A percentile compares a stretch with the other conserved stretches of the same genome.
Evolutionary conservation across 176 grass and related monocot genomes (phyloP).

Genomic region (Bolboschoenus planiculmis): DNA sequence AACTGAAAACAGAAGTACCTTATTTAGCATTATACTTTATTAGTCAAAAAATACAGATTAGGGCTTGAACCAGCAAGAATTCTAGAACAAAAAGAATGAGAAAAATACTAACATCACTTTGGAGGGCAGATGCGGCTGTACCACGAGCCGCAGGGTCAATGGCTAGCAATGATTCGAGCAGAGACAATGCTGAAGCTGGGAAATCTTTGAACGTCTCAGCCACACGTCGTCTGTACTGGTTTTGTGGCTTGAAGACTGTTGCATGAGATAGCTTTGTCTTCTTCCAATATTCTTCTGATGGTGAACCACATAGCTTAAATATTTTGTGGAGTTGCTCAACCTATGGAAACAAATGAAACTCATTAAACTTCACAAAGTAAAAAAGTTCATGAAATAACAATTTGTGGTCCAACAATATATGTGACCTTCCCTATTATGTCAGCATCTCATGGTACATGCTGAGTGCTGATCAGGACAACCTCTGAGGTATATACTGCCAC

Average conservation of each 20-base stretch:
- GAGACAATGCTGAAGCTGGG: slow-evolving; percentile 49
- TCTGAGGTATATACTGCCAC: neutral
- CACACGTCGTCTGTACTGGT: slow-evolving; percentile 56
- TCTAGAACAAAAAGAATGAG: neutral
- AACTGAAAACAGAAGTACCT: slow-evolving; percentile 36
- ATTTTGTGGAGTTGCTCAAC: slow-evolving; percentile 99
- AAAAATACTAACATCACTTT: slow-evolving; percentile 55
- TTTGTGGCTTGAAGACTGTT: slow-evolving; percentile 78
- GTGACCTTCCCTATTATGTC: neutral
- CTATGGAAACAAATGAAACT: slow-evolving; percentile 30
- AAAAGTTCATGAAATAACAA: slow-evolving; percentile 14
- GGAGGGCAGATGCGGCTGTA: slow-evolving; percentile 67
- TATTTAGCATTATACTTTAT: slow-evolving; percentile 8
- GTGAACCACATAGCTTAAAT: slow-evolving; percentile 85
- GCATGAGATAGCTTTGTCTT: slow-evolving; percentile 72
- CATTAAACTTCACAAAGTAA: neutral
- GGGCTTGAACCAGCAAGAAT: neutral
- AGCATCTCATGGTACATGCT: neutral
- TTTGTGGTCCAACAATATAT: neutral
- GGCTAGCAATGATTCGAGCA: slow-evolving; percentile 69
- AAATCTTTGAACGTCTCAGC: slow-evolving; percentile 77
- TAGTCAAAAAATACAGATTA: neutral
- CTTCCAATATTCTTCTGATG: slow-evolving; percentile 61
- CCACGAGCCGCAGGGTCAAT: slow-evolving; percentile 68
- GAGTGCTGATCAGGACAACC: neutral